Base-by-base conservation (phyloP, 2,329 filamentous ascomycete species). In the Trichophyton equinum region DNA sequence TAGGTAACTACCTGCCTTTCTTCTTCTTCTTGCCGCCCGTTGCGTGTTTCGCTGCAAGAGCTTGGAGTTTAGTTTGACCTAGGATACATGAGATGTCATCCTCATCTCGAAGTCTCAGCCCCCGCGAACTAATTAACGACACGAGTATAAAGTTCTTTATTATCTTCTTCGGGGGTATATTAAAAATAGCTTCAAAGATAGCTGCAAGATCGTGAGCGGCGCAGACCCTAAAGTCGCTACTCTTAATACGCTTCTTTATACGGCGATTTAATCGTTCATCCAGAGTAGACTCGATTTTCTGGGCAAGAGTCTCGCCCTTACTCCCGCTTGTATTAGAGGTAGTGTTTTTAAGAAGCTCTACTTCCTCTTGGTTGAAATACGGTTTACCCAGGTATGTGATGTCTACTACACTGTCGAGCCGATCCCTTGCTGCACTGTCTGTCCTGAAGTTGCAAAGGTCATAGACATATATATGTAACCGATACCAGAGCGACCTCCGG, bases 141-240 rank as follows among this genome's bases (percentile, higher is more conserved):
- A 33, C 22, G 9, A 53, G 25, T 13, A 51, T 22, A 51, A 15
- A 51, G 47, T 44, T 27, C 47, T 53, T 53, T n/a, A 63, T 63
- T 27, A 73, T 47, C 25, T 66, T 65, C 62, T 69, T 71, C 4
- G 64, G 46, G 30, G 68, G 65, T 40, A 73, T 67, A 9, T 62
- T 61, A 49, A 74, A 66, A 1, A 61, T 65, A 47, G 64, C 66
- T 40, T 69, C 69, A 20, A 72, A 64, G 5, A 71, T 62, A 1
- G 67, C 68, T 25, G 69, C 68, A 44, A 73, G 55, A 63, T 74
- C 71, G 60, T 73, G 71, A 1, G 71, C 70, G 18, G 71, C 68
- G 58, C 70, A 74, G 15, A 72, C 64, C 1, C 69, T 62, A 61
- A 67, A 72, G 57, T 73, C 69, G 0, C 64, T 64, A 8, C 64